These are phyloP conservation scores for Xylaria sp. DNA, from an alignment of 2,329 filamentous ascomycete genomes.

Conservation along the genomic window DNA sequence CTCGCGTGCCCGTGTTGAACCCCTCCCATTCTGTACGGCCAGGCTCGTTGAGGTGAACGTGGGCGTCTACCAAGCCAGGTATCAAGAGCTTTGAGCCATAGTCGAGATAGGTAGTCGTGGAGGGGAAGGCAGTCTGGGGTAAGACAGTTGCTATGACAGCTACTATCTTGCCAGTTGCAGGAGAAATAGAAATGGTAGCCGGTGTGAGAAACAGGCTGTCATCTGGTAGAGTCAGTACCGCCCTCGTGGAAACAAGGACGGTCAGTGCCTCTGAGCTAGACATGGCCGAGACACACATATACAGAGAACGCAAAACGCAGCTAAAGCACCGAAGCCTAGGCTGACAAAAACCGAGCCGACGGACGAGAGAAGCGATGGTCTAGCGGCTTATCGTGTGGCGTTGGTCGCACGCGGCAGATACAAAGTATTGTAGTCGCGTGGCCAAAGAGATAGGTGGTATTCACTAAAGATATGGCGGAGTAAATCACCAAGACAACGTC, in stretches of 20 bases:
- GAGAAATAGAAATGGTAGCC: conserved; percentile 84
- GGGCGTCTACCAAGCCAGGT: conserved; percentile 93
- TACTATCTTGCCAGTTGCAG: conserved; percentile 83
- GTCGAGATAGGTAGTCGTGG: conserved; percentile 78
- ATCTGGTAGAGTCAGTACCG: conserved; percentile 77
- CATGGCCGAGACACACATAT: conserved; percentile 41
- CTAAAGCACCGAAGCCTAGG: conserved; percentile 4
- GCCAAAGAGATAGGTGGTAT: conserved; percentile 18
- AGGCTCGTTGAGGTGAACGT: conserved; percentile 97
- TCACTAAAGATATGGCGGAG: conserved; percentile 1
- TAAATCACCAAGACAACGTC: neutral
- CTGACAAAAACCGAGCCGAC: conserved; percentile 1
- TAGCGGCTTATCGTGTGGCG: conserved; percentile 16
- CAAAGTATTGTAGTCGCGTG: conserved; percentile 8
- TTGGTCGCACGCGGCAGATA: neutral
- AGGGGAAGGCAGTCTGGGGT: conserved; percentile 78
- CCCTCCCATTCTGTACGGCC: conserved; percentile 98
- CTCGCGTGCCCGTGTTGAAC: conserved; percentile 92
- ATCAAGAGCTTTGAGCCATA: conserved; percentile 86
- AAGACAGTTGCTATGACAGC: conserved; percentile 78
- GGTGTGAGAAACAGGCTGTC: conserved; percentile 73
- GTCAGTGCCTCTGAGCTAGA: conserved; percentile 59
- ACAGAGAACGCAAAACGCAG: conserved; percentile 14
- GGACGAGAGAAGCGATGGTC: neutral
- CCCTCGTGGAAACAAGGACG: conserved; percentile 85